Conservation (phyloP, 176 grass and related monocot species). For the Chrysopogon serrulatus region DNA sequence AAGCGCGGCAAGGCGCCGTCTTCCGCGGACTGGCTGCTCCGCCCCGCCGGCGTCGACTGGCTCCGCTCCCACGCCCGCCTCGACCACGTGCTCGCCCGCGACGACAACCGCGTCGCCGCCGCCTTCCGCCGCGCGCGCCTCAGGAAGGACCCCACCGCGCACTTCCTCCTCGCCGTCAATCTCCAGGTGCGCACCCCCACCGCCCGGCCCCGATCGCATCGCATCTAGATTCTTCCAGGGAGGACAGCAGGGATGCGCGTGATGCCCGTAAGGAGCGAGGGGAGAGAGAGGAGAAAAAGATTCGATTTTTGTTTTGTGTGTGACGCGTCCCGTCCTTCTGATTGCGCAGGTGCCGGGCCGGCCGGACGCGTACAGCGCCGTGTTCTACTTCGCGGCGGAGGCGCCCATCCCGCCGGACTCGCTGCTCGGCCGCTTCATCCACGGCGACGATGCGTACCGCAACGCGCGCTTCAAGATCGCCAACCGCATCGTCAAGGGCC, state of each 20-base stretch:
- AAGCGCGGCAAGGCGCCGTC: constrained; percentile 49
- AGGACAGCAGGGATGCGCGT: neutral
- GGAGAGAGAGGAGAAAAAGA: neutral
- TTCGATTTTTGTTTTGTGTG: neutral
- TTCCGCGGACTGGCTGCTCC: constrained; percentile 56
- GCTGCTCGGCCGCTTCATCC: constrained; percentile 73
- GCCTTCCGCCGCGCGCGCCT: constrained; percentile 60
- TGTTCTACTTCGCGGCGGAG: constrained; percentile 88
- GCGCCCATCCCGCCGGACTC: constrained; percentile 73
- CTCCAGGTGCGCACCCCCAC: constrained; percentile 43
- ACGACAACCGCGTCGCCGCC: constrained; percentile 60
- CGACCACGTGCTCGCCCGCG: constrained; percentile 75
- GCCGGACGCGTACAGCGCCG: constrained; percentile 84
- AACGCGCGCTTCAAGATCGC: constrained; percentile 98
- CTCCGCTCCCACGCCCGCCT: constrained; percentile 62
- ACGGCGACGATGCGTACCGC: constrained; percentile 85
- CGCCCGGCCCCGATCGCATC: constrained; percentile 19
- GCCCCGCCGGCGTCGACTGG: constrained; percentile 96
- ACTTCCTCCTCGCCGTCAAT: constrained; percentile 94
- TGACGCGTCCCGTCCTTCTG: neutral
- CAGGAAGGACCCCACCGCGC: constrained; percentile 38
- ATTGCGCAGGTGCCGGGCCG: constrained; percentile 59
- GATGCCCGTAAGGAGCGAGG: neutral
- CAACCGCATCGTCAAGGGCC: constrained; percentile 93
- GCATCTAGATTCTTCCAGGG: constrained; percentile 3